These are phyloP conservation scores for Lodderomyces elongisporus DNA, from an alignment of 1,139 yeast species.

Conservation along the genomic window DNA sequence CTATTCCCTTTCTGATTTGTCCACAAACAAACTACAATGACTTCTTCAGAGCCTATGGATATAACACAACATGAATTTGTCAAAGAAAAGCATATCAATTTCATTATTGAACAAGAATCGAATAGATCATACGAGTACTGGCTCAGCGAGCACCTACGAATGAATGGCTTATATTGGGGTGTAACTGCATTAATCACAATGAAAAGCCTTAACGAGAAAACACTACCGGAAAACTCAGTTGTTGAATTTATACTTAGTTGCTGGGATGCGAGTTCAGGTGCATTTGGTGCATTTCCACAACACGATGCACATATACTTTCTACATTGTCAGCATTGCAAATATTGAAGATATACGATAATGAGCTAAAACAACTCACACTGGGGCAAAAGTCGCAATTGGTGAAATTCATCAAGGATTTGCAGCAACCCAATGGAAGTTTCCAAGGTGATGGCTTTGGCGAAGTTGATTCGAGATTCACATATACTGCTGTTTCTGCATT, in stretches of 20 bases:
- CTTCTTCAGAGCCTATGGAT: no score
- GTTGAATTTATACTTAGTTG: conserved; percentile 66
- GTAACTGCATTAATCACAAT: conserved; percentile 67
- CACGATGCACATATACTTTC: conserved; percentile 90
- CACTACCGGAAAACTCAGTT: conserved; percentile 58
- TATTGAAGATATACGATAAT: conserved; percentile 58
- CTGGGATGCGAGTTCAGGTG: conserved; percentile 59
- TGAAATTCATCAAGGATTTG: conserved; percentile 42
- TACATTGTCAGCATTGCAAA: conserved; percentile 83
- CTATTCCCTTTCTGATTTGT: no score
- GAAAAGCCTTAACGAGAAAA: conserved; percentile 34
- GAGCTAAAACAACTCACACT: conserved; percentile 38
- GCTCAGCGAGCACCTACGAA: conserved; percentile 82
- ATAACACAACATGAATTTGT: no score
- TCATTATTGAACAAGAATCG: conserved; percentile 35
- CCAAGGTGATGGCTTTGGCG: conserved; percentile 89
- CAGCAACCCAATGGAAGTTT: conserved; percentile 76
- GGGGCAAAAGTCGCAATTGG: conserved; percentile 24
- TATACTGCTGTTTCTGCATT: conserved; percentile 76
- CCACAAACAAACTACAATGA: no score
- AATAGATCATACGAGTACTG: conserved; percentile 64
- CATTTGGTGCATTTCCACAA: conserved; percentile 83
- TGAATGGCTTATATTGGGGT: conserved; percentile 97
- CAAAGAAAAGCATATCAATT: conserved; percentile 30
- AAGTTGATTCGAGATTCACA: conserved; percentile 85